Evolutionary conservation across 345 rosid species (phyloP).

Genomic region (Populus davidiana): DNA sequence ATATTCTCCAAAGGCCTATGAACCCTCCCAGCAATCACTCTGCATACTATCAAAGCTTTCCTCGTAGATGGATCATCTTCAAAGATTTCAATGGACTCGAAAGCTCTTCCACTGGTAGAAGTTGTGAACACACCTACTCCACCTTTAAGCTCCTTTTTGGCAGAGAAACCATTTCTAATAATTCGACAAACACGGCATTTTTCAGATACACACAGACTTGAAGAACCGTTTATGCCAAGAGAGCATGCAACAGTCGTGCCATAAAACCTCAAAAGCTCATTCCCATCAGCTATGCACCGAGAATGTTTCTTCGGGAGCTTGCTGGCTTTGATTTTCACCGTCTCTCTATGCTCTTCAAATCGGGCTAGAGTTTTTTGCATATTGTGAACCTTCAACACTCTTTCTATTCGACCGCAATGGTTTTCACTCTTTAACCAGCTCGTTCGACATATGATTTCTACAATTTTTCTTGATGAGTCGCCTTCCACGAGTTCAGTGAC

Average conservation of each 20-base stretch:
- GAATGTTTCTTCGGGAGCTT: constrained; percentile 88
- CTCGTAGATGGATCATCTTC: constrained; percentile 48
- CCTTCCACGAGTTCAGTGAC: constrained; percentile 98
- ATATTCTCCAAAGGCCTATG: constrained; percentile 88
- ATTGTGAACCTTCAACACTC: constrained; percentile 91
- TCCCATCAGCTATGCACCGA: constrained; percentile 92
- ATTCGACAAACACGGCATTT: constrained; percentile 81
- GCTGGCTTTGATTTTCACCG: constrained; percentile 78
- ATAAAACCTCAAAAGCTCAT: constrained; percentile 86
- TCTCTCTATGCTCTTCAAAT: constrained; percentile 88
- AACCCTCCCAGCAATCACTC: constrained; percentile 96
- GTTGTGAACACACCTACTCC: constrained; percentile 94
- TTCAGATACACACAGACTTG: constrained; percentile 72
- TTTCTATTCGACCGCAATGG: constrained; percentile 80
- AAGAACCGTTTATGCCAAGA: constrained; percentile 78
- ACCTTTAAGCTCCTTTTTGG: constrained; percentile 67
- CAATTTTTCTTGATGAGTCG: constrained; percentile 95
- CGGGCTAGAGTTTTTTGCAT: constrained; percentile 91
- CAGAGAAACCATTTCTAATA: constrained; percentile 70
- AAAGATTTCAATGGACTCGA: constrained; percentile 48
- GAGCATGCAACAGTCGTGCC: constrained; percentile 84
- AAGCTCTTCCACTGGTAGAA: constrained; percentile 91
- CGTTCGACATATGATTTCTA: constrained; percentile 88
- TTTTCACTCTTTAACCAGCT: constrained; percentile 90
- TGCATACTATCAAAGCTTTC: constrained; percentile 87